Evolutionary conservation across 2,329 filamentous ascomycete genomes (phyloP), one percentile per base, ranked within the genome.

Genomic region (Blastomyces gilchristii): DNA sequence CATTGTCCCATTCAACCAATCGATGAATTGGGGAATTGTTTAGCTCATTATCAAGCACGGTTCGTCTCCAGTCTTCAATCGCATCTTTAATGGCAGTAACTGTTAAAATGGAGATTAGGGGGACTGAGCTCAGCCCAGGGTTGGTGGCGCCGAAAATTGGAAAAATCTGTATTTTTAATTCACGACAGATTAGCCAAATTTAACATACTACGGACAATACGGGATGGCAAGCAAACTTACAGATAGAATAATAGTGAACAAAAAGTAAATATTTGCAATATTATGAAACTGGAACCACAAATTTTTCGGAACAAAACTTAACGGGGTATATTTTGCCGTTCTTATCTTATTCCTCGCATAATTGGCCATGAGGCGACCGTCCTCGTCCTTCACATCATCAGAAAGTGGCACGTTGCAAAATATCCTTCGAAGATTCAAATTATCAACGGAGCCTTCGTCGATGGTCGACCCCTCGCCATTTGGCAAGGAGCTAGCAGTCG

Each of bases 211-310:
- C 22, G 49, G 60, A 45, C 7, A 58, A 61, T 56, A 64, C 56
- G 45, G 28, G 22, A 43, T 49, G 50, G 41, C 41, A 63, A 52
- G 37, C 45, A 53, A 63, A 83, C 92, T 82, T 87, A 97, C 94
- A 71, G 88, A 87, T 65, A 99, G 83, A 72, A 99, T 96, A 73
- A 97, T 92, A 70, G 93, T 84, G 78, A 97, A 97, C 69, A 97
- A 81, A 83, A 99, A 99, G 79, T 97, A 99, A 62, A 97, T 88
- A 76, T 99, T 99, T 72, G 94, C 94, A 71, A 99, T 88, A 73
- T 97, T 97, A 78, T 99, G 93, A 73, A 99, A 97, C 76, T 99
- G 95, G 68, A 96, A 90, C 86, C 88, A 99, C 72, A 99, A 74
- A 77, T 99, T 97, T 80, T 97, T 97, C 16, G 94, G 94, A 37